These are phyloP conservation scores for Yamadazyma sp. DNA, from an alignment of 1,139 yeast genomes.

Conservation along the genomic window DNA sequence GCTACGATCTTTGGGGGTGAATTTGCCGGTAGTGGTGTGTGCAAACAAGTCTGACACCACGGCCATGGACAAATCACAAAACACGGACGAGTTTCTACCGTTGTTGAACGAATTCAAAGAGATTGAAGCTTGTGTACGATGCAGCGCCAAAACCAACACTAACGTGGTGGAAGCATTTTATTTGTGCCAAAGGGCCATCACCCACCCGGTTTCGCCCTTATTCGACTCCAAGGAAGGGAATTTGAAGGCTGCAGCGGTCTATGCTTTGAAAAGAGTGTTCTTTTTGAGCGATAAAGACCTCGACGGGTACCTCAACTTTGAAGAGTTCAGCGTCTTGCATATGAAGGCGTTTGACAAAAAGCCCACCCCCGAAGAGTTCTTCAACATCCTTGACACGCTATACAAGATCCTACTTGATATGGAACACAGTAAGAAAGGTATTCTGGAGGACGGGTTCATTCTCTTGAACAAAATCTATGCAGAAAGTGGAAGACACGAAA, in stretches of 20 bases:
- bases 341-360: constrained; percentile 67
- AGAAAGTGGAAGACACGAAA: constrained; percentile 90
- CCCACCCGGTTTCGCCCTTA: constrained; percentile 91
- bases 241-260: constrained; percentile 72
- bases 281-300: constrained; percentile 87
- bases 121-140: constrained; percentile 85
- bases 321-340: constrained; percentile 70
- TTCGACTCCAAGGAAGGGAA: constrained; percentile 89
- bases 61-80: constrained; percentile 27
- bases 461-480: constrained; percentile 77
- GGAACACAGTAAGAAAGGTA: constrained; percentile 39
- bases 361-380: constrained; percentile 28
- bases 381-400: constrained; percentile 27
- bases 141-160: constrained; percentile 76
- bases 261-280: constrained; percentile 79
- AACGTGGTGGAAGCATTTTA: constrained; percentile 91
- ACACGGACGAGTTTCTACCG: constrained; percentile 80
- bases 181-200: constrained; percentile 86
- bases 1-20: constrained; percentile 89
- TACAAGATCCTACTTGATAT: constrained; percentile 23
- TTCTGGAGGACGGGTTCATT: constrained; percentile 75
- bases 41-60: constrained; percentile 72
- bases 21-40: constrained; percentile 85
- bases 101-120: constrained; percentile 88
- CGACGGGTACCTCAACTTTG: constrained; percentile 73